phyloP scores from a whole-genome alignment of 345 rosid genomes.

The Citrus sp. region DNA sequence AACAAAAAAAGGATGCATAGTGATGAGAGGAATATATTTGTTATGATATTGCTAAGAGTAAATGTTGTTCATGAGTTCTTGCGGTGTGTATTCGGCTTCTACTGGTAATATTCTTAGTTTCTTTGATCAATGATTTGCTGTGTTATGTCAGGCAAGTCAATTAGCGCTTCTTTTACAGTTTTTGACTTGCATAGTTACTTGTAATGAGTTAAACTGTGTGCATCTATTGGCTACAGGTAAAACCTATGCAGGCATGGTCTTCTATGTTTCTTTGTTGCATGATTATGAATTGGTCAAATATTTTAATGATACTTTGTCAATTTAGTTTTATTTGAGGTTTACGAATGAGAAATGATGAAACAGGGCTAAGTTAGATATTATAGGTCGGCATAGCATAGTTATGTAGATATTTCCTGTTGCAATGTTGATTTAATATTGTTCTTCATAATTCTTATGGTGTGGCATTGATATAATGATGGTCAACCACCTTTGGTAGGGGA shows the following conservation, averaged over 20 bases:
- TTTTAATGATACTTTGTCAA: background rate
- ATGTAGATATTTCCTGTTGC: background rate
- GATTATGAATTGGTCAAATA: background rate
- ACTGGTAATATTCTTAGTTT: constrained; percentile 15
- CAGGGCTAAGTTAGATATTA: background rate
- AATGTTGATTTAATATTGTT: no score
- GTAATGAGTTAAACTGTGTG: constrained; percentile 12
- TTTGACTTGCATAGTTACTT: constrained; percentile 7
- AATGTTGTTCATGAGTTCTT: background rate
- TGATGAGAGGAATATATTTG: background rate
- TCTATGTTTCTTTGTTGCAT: background rate
- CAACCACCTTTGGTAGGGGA: no score
- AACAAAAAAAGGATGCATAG: background rate
- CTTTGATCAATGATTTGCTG: constrained; percentile 19
- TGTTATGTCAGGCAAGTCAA: constrained; percentile 7
- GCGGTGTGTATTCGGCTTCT: constrained; percentile 1
- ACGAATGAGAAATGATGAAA: background rate
- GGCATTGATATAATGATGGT: no score
- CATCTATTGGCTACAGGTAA: background rate
- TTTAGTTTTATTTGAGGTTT: background rate
- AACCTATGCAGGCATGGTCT: constrained; percentile 9
- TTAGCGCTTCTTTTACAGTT: constrained; percentile 13
- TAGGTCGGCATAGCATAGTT: background rate
- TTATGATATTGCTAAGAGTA: constrained; percentile 11
- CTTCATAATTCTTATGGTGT: no score